A percentile compares a stretch with the other conserved stretches of the same genome.
phyloP scores from a whole-genome alignment of 768 basidiomycete species.

The Amyloporia xantha region DNA sequence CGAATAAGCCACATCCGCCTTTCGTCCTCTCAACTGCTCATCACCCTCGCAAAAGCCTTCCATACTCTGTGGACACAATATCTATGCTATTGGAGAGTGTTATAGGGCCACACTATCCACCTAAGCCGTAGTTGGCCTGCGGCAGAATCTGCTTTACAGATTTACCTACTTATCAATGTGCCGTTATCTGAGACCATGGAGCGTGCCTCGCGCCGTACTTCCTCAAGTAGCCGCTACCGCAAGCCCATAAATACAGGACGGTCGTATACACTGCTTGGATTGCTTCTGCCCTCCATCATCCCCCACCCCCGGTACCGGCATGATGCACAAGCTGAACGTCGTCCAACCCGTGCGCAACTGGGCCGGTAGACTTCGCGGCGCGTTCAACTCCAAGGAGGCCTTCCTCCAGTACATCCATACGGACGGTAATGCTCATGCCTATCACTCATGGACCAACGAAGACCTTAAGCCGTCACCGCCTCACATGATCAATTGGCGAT shows the following conservation, averaged over 20 bases:
- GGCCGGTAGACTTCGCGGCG: conserved; percentile 5
- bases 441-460: conserved; percentile 14
- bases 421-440: conserved; percentile 10
- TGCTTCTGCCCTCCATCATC: not conserved
- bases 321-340: not conserved
- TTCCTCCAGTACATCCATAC: conserved; percentile 12
- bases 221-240: not conserved
- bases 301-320: not conserved
- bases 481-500: conserved; percentile 13
- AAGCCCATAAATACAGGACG: too few relatives aligned
- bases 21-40: too few relatives aligned
- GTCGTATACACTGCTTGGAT: not conserved
- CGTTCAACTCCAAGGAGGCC: conserved; percentile 8
- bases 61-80: too few relatives aligned
- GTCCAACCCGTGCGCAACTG: conserved; percentile 4
- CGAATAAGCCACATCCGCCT: too few relatives aligned
- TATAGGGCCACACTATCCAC: too few relatives aligned
- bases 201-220: not conserved
- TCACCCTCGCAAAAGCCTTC: too few relatives aligned
- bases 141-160: not conserved
- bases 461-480: conserved; percentile 16
- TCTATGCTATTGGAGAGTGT: too few relatives aligned
- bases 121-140: too few relatives aligned
- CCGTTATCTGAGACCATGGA: not conserved
- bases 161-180: not conserved